Percentiles rank a stretch among this genome's conserved stretches.
These are phyloP conservation scores for Coemansia pectinata DNA, from an alignment of 192 early-diverging fungal genomes.

Conservation along the genomic window DNA sequence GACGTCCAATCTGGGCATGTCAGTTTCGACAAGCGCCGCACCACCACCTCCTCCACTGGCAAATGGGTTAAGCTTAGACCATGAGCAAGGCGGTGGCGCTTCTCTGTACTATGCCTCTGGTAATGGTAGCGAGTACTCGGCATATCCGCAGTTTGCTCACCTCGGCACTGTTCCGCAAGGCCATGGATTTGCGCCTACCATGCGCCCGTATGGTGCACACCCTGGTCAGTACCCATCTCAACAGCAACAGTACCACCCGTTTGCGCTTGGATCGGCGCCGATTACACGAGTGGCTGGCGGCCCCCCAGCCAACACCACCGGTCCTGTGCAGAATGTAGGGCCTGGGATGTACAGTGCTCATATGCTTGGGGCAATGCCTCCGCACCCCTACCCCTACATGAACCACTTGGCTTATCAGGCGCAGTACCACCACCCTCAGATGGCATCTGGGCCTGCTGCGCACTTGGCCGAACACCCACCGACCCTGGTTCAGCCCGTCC, in stretches of 20 bases:
- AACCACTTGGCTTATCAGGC: neutral
- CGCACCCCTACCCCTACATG: neutral
- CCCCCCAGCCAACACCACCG: neutral
- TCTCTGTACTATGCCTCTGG: neutral
- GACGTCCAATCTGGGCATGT: slow-evolving; percentile 12
- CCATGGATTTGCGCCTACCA: neutral
- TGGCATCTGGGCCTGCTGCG: neutral
- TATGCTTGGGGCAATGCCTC: neutral
- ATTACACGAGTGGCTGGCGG: neutral
- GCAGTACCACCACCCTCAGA: neutral
- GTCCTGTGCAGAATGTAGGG: neutral
- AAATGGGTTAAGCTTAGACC: neutral
- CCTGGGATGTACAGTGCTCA: neutral
- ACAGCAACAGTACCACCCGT: slow-evolving; percentile 7
- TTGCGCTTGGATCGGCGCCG: neutral
- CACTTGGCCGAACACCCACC: slow-evolving; percentile 12
- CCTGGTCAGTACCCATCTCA: slow-evolving; percentile 9
- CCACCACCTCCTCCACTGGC: slow-evolving; percentile 1
- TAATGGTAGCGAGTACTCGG: slow-evolving; percentile 1
- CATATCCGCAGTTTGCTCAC: slow-evolving; percentile 13
- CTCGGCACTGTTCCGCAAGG: neutral
- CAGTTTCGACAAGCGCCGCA: neutral
- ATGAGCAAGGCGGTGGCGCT: neutral
- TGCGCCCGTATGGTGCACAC: slow-evolving; percentile 10
- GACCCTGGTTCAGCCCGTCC: slow-evolving; percentile 15